A percentile compares a stretch with the other conserved stretches of the same genome.
Evolutionary conservation across 441 rosid species (phyloP).

Genomic region (Populus hybrid): DNA sequence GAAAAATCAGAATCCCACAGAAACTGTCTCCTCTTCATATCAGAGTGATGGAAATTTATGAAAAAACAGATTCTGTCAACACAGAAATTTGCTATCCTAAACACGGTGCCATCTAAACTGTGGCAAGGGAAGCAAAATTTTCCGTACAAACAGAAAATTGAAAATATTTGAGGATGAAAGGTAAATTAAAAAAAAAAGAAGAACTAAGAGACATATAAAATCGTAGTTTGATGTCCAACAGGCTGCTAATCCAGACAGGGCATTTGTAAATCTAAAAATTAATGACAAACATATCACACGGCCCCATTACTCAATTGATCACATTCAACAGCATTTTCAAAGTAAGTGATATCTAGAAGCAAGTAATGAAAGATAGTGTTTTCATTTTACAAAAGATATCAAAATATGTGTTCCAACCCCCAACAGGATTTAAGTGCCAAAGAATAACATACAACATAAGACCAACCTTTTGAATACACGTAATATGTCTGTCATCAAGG

Average conservation of each 20-base stretch:
- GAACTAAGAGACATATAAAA: neutral
- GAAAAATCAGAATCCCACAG: neutral
- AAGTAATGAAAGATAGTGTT: neutral
- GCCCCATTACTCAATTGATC: neutral
- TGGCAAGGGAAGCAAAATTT: neutral
- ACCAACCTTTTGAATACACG: conserved; percentile 58
- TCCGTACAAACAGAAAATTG: neutral
- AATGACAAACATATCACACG: neutral
- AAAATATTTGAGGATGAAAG: neutral
- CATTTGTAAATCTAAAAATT: neutral
- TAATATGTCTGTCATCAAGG: conserved; percentile 70
- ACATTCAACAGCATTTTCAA: neutral
- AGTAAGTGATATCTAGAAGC: neutral
- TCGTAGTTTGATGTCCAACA: neutral
- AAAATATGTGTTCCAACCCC: neutral
- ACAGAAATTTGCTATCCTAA: neutral
- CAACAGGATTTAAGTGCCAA: neutral
- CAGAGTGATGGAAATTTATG: neutral
- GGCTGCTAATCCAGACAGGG: neutral
- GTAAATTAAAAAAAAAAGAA: neutral
- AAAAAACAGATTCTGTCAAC: neutral
- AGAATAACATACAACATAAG: neutral
- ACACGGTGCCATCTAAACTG: neutral
- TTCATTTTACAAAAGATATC: neutral
- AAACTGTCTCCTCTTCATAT: neutral